Evolutionary conservation across 441 rosid genomes (phyloP), one percentile per base, ranked within the genome.

Genomic region (Gossypium laxum): DNA sequence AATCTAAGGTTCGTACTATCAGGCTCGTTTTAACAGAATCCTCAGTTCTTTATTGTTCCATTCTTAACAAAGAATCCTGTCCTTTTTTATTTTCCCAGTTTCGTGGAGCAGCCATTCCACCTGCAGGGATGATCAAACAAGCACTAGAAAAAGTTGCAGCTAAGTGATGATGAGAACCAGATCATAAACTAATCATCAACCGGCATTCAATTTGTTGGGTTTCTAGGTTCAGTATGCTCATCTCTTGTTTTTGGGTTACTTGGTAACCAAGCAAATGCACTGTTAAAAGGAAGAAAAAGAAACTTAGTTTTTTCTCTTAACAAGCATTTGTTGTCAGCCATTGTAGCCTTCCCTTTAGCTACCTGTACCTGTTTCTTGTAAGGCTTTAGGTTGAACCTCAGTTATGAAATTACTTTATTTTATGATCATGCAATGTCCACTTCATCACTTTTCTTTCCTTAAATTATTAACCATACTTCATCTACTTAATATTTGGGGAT

Each of bases 51-150:
- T 8, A 15, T 67, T 48, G 22, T 47, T 47, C 56, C 51, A 22
- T 2, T 2, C 56, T 24, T 22, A 3, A n/a, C 22, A 65, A 14
- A 21, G 14, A 66, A 32, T 5, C 6, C 12, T 66, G 3, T 1
- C 14, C 1, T n/a, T 5, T 7, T 6, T n/a, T 66, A 28, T 6
- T 6, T 60, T 32, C 7, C 5, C 87, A 88, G 97, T 85, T 88
- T 73, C 87, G 83, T 24, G 91, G 92, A 30, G 78, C 80, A 51
- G 92, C 91, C 30, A 77, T 76, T 55, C 83, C 91, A 28, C 82
- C 93, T 0, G 90, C 74, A 38, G 86, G 86, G 79, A 86, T 85
- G 87, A 86, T 88, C 63, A 76, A 82, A 75, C 76, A 87, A 83
- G 86, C 87, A 65, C 84, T 91, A 10, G 48, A 83, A 84, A 87